phyloP scores from a whole-genome alignment of 2,329 filamentous ascomycete species.

The Aspergillus fumigatus region DNA sequence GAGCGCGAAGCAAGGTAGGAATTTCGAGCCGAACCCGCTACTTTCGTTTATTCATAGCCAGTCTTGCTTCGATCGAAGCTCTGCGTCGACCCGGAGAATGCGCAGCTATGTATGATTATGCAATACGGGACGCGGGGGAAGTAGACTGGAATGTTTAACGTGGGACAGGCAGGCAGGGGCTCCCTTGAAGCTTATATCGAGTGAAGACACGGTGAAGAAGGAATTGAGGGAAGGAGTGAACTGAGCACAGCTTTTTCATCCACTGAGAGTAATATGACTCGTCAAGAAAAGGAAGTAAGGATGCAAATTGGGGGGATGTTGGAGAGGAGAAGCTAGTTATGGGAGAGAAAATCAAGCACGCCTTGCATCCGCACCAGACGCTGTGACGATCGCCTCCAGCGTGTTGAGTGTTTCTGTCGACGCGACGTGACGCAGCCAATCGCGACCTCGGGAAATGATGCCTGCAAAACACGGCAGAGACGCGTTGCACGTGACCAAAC shows the following conservation, averaged over 20 bases:
- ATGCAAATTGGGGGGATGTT: slow-evolving; percentile 15
- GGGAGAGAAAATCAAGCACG: slow-evolving; percentile 19
- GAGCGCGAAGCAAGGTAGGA: slow-evolving; percentile 12
- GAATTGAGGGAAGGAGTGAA: slow-evolving; percentile 10
- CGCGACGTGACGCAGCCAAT: slow-evolving; percentile 40
- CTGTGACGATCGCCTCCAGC: slow-evolving; percentile 25
- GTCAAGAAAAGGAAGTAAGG: slow-evolving; percentile 12
- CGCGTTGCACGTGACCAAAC: slow-evolving; percentile 22
- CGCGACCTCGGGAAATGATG: slow-evolving; percentile 20
- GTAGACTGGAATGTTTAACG: slow-evolving; percentile 27
- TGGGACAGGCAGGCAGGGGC: slow-evolving; percentile 6
- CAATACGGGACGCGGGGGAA: slow-evolving; percentile 21
- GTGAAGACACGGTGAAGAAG: not conserved
- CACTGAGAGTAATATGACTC: not conserved
- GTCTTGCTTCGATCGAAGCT: slow-evolving; percentile 11
- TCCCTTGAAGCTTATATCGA: not conserved
- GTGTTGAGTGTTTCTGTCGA: slow-evolving; percentile 26
- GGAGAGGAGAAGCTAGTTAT: slow-evolving; percentile 6
- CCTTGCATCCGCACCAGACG: slow-evolving; percentile 31
- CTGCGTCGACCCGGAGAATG: slow-evolving; percentile 32
- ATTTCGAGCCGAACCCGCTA: slow-evolving; percentile 1
- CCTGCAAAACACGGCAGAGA: slow-evolving; percentile 26
- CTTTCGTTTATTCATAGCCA: slow-evolving; percentile 17
- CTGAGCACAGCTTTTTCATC: slow-evolving; percentile 5
- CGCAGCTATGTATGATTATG: slow-evolving; percentile 20